These are phyloP conservation scores for Aspergillus ellipticus DNA, from an alignment of 495 filamentous ascomycete species.

Conservation along the genomic window DNA sequence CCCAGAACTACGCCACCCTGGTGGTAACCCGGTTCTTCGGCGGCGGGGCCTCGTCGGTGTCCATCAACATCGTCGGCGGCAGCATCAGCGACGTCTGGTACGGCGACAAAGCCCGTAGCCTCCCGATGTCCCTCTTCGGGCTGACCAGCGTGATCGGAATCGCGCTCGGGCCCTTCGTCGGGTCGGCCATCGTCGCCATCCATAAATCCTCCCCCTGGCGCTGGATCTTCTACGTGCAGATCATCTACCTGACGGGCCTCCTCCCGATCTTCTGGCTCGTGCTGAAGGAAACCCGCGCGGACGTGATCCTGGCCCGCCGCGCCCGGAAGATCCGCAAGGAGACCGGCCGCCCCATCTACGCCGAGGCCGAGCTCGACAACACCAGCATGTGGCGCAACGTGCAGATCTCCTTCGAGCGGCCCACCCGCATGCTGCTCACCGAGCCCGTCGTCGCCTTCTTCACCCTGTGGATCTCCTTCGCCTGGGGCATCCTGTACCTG, in stretches of 20 bases:
- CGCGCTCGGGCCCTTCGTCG: constrained; percentile 48
- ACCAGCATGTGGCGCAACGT: constrained; percentile 22
- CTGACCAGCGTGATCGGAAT: constrained; percentile 43
- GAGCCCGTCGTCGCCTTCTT: constrained; percentile 52
- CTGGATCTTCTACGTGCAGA: constrained; percentile 53
- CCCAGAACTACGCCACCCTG: constrained; percentile 50
- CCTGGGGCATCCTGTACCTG: constrained; percentile 51
- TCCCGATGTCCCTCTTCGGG: constrained; percentile 45
- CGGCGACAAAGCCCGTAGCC: constrained; percentile 34
- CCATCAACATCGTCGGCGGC: constrained; percentile 45
- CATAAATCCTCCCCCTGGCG: constrained; percentile 37
- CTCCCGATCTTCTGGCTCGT: constrained; percentile 41
- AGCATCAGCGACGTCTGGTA: constrained; percentile 45
- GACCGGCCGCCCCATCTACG: constrained; percentile 49
- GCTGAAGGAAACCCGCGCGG: constrained; percentile 39
- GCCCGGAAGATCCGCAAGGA: constrained; percentile 60
- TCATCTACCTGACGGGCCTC: constrained; percentile 45
- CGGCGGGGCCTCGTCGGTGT: constrained; percentile 44
- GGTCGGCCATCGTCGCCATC: constrained; percentile 36
- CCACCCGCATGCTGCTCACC: constrained; percentile 46
- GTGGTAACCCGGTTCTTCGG: constrained; percentile 49
- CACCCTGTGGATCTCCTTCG: constrained; percentile 51
- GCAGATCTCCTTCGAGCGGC: constrained; percentile 39
- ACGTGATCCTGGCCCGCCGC: constrained; percentile 55
- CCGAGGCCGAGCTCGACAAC: constrained; percentile 28